Evolutionary conservation across 2,329 filamentous ascomycete species (phyloP), one percentile per base, ranked within the genome.

Genomic region (Diaporthe caulivora): DNA sequence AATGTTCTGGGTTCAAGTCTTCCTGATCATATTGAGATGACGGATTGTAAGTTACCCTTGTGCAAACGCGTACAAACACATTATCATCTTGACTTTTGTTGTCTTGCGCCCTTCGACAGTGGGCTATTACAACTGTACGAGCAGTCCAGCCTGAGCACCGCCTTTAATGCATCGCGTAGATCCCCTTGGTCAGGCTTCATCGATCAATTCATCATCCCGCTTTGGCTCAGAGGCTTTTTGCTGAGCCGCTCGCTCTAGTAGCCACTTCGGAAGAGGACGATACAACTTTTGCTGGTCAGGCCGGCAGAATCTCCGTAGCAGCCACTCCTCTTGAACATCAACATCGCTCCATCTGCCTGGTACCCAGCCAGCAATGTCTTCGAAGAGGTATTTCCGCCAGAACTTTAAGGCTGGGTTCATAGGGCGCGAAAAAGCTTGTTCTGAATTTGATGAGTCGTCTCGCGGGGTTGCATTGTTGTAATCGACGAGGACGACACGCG

Each of bases 331-430:
- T 47, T 51, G 62, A 40, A 24, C 18, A 8, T 37, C 5, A 1
- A 24, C 3, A 5, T 51, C 62, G 6, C 24, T 24, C 62, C 44
- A 53, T 2, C 29, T 24, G 4, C 17, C 37, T 24, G 29, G 62
- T 53, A 65, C 29, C 44, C 44, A 65, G 15, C 62, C 62, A 17
- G 44, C 29, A 44, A 65, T 9, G 37, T 65, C 62, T 6, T 37
- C 5, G 4, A 24, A 65, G 4, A 65, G 26, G n/a, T 37, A 65
- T 5, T 47, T 34, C 2, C 26, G 6, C 42, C 60, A 65, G 44
- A 65, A 53, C 5, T 49, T 4, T 2, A 37, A 26, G 5, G 60
- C 60, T 8, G 60, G 42, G 31, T 65, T 65, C 3, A 24, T 10
- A 37, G 60, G 60, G 7, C 26, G 29, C n/a, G 18, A 40, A 40